Conservation (phyloP, 2,329 filamentous ascomycete species). For the Tolypocladium guangdongense region DNA sequence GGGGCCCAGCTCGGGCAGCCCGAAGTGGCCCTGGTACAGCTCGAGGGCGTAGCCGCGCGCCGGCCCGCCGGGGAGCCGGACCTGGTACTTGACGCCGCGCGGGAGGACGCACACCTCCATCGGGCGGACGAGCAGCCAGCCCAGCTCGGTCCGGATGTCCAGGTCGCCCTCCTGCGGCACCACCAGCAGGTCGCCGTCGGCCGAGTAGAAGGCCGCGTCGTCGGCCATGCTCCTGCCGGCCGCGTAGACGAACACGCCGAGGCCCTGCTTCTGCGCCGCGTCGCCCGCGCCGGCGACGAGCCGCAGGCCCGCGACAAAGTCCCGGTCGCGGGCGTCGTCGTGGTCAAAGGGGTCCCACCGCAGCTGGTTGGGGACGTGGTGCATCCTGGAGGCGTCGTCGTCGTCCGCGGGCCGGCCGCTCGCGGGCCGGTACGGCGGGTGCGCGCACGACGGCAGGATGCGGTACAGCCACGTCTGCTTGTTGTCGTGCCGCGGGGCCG, state of each 20-base stretch:
- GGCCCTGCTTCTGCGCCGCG: conserved; percentile 63
- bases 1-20: conserved; percentile 60
- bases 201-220: conserved; percentile 72
- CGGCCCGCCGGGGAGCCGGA: conserved; percentile 50
- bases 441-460: conserved; percentile 52
- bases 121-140: conserved; percentile 61
- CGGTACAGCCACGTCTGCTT: conserved; percentile 65
- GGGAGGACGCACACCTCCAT: conserved; percentile 71
- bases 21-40: conserved; percentile 61
- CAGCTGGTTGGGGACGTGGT: conserved; percentile 59
- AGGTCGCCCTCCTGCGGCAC: conserved; percentile 64
- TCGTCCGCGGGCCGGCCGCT: conserved; percentile 6
- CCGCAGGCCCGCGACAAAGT: conserved; percentile 59
- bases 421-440: conserved; percentile 26
- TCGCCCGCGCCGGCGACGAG: conserved; percentile 71
- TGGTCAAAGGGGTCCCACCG: conserved; percentile 75
- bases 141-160: conserved; percentile 69
- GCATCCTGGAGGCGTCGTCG: conserved; percentile 12
- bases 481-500: conserved; percentile 53
- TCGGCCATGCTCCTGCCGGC: conserved; percentile 67
- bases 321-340: conserved; percentile 42
- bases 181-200: conserved; percentile 69
- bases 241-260: conserved; percentile 73
- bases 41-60: conserved; percentile 66
- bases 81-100: conserved; percentile 62